A percentile compares a stretch with the other conserved stretches of the same genome.
These are phyloP conservation scores for Annulohypoxylon truncatum DNA, from an alignment of 2,329 filamentous ascomycete genomes.

Conservation along the genomic window DNA sequence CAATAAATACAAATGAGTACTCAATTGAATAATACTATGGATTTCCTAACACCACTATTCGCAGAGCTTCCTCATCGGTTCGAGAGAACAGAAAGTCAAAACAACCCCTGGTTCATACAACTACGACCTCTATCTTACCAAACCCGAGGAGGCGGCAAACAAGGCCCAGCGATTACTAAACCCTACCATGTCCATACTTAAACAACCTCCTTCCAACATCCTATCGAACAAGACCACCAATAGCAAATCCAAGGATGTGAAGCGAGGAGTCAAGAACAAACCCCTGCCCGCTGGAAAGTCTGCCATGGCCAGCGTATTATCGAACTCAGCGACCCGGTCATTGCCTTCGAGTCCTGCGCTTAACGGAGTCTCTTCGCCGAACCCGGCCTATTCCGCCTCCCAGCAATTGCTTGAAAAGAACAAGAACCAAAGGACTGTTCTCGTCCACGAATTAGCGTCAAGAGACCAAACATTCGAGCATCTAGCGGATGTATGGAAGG, in stretches of 20 bases:
- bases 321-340: slow-evolving; percentile 56
- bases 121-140: slow-evolving; percentile 68
- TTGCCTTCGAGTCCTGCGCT: slow-evolving; percentile 67
- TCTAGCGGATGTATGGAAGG: slow-evolving; percentile 63
- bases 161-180: slow-evolving; percentile 62
- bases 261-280: slow-evolving; percentile 47
- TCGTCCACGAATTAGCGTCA: slow-evolving; percentile 72
- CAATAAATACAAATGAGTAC: neutral
- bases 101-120: slow-evolving; percentile 59
- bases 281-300: slow-evolving; percentile 50
- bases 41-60: slow-evolving; percentile 15
- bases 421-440: slow-evolving; percentile 63
- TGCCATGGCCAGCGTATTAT: slow-evolving; percentile 58
- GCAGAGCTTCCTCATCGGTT: slow-evolving; percentile 67
- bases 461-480: slow-evolving; percentile 63
- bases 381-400: slow-evolving; percentile 61
- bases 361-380: slow-evolving; percentile 66
- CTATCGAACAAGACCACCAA: slow-evolving; percentile 45
- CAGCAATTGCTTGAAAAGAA: slow-evolving; percentile 64
- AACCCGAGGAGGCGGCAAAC: slow-evolving; percentile 60
- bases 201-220: slow-evolving; percentile 50
- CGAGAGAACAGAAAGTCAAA: slow-evolving; percentile 60
- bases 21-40: slow-evolving; percentile 12
- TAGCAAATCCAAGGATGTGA: slow-evolving; percentile 42
- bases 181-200: slow-evolving; percentile 63